Evolutionary conservation across 2,329 filamentous ascomycete genomes (phyloP).

Genomic region (Colletotrichum nymphaeae): DNA sequence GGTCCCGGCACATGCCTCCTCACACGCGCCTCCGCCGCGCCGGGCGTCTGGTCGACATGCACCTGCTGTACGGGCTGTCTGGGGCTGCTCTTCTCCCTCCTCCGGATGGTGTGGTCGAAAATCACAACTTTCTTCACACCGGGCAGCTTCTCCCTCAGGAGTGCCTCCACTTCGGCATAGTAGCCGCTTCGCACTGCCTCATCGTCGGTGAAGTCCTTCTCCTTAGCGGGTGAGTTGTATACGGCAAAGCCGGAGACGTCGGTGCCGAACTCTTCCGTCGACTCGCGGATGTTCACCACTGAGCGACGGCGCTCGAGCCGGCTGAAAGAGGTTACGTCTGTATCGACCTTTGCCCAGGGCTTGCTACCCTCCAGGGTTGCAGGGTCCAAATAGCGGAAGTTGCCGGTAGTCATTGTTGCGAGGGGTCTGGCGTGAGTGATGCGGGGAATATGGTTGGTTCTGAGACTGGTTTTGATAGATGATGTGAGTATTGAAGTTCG

Average conservation of each 20-base stretch:
- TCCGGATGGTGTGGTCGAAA: conserved; percentile 79
- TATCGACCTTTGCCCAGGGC: conserved; percentile 75
- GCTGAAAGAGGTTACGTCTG: conserved; percentile 64
- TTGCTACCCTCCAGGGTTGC: conserved; percentile 58
- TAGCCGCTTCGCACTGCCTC: conserved; percentile 64
- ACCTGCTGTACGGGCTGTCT: conserved; percentile 76
- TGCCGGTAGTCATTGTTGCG: conserved; percentile 65
- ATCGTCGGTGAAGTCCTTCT: conserved; percentile 68
- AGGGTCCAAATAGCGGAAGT: conserved; percentile 72
- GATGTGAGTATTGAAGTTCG: neutral
- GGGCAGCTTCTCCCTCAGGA: conserved; percentile 65
- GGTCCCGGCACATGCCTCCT: conserved; percentile 66
- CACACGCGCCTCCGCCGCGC: conserved; percentile 70
- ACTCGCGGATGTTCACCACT: conserved; percentile 67
- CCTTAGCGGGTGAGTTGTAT: conserved; percentile 61
- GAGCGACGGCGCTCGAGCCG: conserved; percentile 56
- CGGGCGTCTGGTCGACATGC: conserved; percentile 78
- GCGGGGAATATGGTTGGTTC: neutral
- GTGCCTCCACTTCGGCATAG: conserved; percentile 69
- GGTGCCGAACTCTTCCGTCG: conserved; percentile 61
- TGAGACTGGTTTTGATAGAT: neutral
- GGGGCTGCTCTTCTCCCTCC: conserved; percentile 62
- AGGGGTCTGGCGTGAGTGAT: neutral
- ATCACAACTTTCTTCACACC: conserved; percentile 72
- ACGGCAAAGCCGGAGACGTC: conserved; percentile 71